Conservation (phyloP, 495 filamentous ascomycete genomes). For the Penicillium subrubescens region DNA sequence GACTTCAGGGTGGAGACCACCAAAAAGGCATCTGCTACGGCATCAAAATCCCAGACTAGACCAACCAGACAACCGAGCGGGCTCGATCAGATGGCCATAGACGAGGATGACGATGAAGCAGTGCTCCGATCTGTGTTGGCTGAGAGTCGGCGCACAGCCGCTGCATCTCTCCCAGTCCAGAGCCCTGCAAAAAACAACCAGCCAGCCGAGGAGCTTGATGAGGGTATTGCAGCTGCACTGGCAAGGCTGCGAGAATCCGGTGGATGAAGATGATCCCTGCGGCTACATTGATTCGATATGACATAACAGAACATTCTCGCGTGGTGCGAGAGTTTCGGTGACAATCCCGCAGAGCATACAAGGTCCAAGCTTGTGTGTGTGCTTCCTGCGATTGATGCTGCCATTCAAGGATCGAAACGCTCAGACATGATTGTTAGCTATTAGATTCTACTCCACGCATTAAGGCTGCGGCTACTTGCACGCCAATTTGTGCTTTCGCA, state of each 20-base stretch:
- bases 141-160: constrained; percentile 16
- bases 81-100: constrained; percentile 2
- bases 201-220: constrained; percentile 25
- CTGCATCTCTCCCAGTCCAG: background rate
- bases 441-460: background rate
- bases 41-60: background rate
- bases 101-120: constrained; percentile 27
- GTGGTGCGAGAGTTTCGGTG: background rate
- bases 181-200: background rate
- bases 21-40: constrained; percentile 51
- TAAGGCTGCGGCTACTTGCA: too few relatives aligned
- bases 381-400: background rate
- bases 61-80: constrained; percentile 1
- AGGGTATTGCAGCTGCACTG: constrained; percentile 31
- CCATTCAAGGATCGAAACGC: background rate
- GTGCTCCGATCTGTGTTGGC: constrained; percentile 22
- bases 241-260: constrained; percentile 37
- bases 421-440: background rate
- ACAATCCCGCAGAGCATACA: background rate
- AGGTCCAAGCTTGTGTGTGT: background rate
- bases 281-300: background rate
- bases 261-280: constrained; percentile 29
- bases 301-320: background rate
- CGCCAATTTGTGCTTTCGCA: too few relatives aligned
- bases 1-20: constrained; percentile 76